Evolutionary conservation across 495 filamentous ascomycete genomes (phyloP), one percentile per base, ranked within the genome.

Genomic region (Annulohypoxylon moriforme): DNA sequence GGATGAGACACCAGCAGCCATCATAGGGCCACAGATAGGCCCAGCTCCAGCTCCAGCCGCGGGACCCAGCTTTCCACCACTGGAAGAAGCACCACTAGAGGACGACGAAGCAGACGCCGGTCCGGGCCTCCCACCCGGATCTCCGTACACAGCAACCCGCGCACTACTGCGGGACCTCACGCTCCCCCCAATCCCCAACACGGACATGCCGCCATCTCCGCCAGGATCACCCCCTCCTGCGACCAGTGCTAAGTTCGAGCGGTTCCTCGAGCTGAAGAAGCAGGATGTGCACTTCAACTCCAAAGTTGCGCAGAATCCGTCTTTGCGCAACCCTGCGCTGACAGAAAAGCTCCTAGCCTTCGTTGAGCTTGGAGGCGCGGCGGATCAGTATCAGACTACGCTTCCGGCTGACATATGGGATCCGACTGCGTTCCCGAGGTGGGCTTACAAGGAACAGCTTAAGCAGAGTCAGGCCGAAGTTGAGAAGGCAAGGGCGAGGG

Each of bases 281-380:
- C 89, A 93, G 71, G 93, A 92, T 2, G 83, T 93, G 31, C 96
- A 99, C 81, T 98, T 99, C 84, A 98, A 99, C 78, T 84, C 90
- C 65, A 91, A 93, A 57, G 83, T 98, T 0, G 88, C 90, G 20
- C 83, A 82, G 42, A 92, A 91, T 2, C 81, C 88, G 0, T 89
- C 92, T 0, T 81, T 97, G 40, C 89, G 88, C 56, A 97, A 98
- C 75, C 96, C 96, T 22, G 91, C 87, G 31, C 81, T 97, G 16
- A 81, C 92, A 65, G 86, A 89, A 40, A 95, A 95, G 70, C 85
- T 98, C 76, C 89, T 94, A 81, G 85, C 84, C 6, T 97, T 96
- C 81, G 91, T 91, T 4, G 94, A 92, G 3, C 84, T 98, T 46
- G 83, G 20, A 44, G 33, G 86, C n/a, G 75, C 69, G 6, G 69